Conservation (phyloP, 306 rosid species). For the barrel medic (Medicago truncatula) region MtrunA17r5.0-ANR NC_053043.1:38708001-38708500, state of each 20-base stretch:
- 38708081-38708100: constrained; percentile 65
- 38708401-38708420: no score
- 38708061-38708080: constrained; percentile 60
- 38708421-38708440: no score
- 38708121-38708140: constrained; percentile 60
- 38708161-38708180: constrained; percentile 71
- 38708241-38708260: constrained; percentile 59
- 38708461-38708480: no score
- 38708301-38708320: no score
- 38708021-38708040: constrained; percentile 49
- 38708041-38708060: constrained; percentile 50
- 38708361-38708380: no score
- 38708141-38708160: constrained; percentile 64
- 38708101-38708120: constrained; percentile 54
- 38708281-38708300: no score
- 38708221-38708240: constrained; percentile 62
- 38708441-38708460: no score
- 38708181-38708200: constrained; percentile 63
- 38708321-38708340: no score
- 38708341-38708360: no score
- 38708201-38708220: constrained; percentile 57
- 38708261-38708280: no score
- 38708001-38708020: constrained; percentile 37
- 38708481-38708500: no score
- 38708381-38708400: no score